Evolutionary conservation across 768 basidiomycete species (phyloP).

Genomic region (Strobilomyces echinocephalus): DNA sequence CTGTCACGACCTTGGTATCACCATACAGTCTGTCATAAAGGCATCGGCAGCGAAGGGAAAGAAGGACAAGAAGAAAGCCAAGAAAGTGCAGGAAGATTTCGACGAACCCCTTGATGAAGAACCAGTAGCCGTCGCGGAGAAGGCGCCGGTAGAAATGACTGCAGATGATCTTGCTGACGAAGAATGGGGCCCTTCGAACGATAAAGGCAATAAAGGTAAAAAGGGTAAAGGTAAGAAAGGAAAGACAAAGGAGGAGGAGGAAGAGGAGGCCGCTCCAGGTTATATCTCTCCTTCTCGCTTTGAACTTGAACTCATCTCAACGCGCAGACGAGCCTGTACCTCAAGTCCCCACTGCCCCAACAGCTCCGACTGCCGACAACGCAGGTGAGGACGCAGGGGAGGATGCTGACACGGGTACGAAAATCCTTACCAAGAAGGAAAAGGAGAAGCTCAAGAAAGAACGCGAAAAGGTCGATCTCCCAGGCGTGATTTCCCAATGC

Average conservation of each 20-base stretch:
- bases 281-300: neutral
- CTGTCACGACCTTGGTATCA: neutral
- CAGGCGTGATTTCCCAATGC: constrained; percentile 2
- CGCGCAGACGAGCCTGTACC: constrained; percentile 22
- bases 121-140: constrained; percentile 24
- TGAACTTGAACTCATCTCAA: neutral
- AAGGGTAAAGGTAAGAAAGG: constrained; percentile 20
- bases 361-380: constrained; percentile 26
- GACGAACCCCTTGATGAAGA: constrained; percentile 28
- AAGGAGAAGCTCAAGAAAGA: constrained; percentile 98
- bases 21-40: constrained; percentile 56
- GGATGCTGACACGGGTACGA: constrained; percentile 50
- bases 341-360: constrained; percentile 26
- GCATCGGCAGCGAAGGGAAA: constrained; percentile 46
- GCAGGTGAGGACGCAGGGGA: constrained; percentile 44
- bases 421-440: constrained; percentile 88
- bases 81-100: constrained; percentile 33
- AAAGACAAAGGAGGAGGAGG: no score
- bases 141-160: constrained; percentile 47
- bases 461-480: constrained; percentile 71
- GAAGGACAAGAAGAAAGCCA: constrained; percentile 52
- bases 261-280: constrained; percentile 11
- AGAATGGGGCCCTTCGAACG: constrained; percentile 54
- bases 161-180: constrained; percentile 74
- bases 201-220: constrained; percentile 22